Percentiles rank a stretch among this genome's conserved stretches.
These are phyloP conservation scores for Lactarius tabidus DNA, from an alignment of 768 basidiomycete species.

Conservation along the genomic window DNA sequence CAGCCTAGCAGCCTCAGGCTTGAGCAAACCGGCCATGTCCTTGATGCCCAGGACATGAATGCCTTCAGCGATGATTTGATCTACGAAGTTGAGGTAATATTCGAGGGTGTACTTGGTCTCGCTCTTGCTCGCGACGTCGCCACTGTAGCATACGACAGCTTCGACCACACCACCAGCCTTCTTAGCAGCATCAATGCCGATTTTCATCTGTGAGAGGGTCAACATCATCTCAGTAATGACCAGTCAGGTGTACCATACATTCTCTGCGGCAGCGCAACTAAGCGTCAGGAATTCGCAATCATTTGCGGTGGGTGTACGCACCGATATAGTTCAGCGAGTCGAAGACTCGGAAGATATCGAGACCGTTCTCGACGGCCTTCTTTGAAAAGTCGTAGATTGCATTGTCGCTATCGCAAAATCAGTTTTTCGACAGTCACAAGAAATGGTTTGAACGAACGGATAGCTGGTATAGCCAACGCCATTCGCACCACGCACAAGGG, in stretches of 20 bases:
- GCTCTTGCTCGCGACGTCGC: constrained; percentile 91
- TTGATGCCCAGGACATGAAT: constrained; percentile 97
- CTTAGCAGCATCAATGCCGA: constrained; percentile 99
- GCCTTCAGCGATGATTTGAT: constrained; percentile 88
- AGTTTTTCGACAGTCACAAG: background rate
- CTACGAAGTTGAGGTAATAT: constrained; percentile 95
- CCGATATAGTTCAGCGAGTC: constrained; percentile 99
- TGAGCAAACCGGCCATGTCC: constrained; percentile 97
- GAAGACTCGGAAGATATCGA: constrained; percentile 99
- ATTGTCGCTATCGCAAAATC: constrained; percentile 64
- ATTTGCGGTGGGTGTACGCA: constrained; percentile 34
- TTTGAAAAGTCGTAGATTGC: constrained; percentile 99
- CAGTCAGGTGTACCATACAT: constrained; percentile 44
- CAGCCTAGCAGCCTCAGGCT: constrained; percentile 91
- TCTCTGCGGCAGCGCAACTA: constrained; percentile 45
- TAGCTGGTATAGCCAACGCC: constrained; percentile 99
- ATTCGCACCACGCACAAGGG: constrained; percentile 96
- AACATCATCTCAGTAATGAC: background rate
- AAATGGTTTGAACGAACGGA: constrained; percentile 80
- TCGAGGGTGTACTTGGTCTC: constrained; percentile 96
- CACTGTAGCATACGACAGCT: constrained; percentile 97
- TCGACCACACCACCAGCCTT: constrained; percentile 98
- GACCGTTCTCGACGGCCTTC: constrained; percentile 98
- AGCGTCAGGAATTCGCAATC: constrained; percentile 4
- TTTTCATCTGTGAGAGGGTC: constrained; percentile 63